phyloP scores from a whole-genome alignment of 495 filamentous ascomycete species.

The Haplographium delicatum region DNA sequence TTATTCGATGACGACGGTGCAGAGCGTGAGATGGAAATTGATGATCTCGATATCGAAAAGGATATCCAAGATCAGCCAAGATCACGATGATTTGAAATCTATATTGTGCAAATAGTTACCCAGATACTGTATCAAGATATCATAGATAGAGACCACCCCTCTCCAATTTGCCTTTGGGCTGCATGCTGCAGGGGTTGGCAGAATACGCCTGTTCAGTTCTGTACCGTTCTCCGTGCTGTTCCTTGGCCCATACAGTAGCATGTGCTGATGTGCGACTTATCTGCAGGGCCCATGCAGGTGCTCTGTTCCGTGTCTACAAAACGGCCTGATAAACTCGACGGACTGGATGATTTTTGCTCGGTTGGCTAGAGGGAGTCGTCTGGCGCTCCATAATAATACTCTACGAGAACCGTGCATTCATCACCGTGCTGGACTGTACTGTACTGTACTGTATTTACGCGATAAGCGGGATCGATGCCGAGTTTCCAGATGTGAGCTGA shows the following conservation, averaged over 20 bases:
- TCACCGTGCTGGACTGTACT: background rate
- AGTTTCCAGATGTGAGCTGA: too few species aligned
- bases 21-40: constrained; percentile 35
- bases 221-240: too few species aligned
- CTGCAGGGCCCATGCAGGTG: constrained; percentile 7
- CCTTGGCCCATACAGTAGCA: too few species aligned
- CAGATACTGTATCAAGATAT: too few species aligned
- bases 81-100: constrained; percentile 8
- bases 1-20: constrained; percentile 33
- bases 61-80: constrained; percentile 12
- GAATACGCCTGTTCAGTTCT: too few species aligned
- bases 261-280: constrained; percentile 9
- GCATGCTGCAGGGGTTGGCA: too few species aligned
- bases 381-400: too few species aligned
- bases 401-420: background rate
- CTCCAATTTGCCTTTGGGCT: too few species aligned
- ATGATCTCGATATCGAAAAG: constrained; percentile 6
- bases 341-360: background rate
- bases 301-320: background rate
- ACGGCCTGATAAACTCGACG: background rate
- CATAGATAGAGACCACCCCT: too few species aligned
- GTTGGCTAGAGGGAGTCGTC: too few species aligned
- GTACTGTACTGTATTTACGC: background rate
- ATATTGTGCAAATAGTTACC: background rate
- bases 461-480: too few species aligned